Evolutionary conservation across 1,139 yeast species (phyloP).

Genomic region (Blastobotrys petasosporus): DNA sequence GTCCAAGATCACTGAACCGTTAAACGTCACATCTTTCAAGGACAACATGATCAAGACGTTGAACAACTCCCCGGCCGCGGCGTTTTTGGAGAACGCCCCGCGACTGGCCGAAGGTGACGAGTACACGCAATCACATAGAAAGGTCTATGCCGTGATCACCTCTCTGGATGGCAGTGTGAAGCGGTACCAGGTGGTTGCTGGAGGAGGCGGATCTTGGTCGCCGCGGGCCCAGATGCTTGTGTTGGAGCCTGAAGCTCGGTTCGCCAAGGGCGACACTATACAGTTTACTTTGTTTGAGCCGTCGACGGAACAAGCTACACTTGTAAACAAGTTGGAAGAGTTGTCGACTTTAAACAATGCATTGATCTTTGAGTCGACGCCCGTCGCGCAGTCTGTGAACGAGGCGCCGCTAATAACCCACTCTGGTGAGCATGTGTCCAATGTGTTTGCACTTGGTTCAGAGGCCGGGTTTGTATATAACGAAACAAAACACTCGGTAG

Average conservation of each 20-base stretch:
- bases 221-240: constrained; percentile 55
- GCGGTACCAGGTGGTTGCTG: constrained; percentile 47
- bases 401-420: constrained; percentile 14
- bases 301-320: constrained; percentile 4
- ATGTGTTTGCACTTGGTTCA: constrained; percentile 31
- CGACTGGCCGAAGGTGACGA: constrained; percentile 39
- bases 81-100: constrained; percentile 42
- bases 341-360: background rate
- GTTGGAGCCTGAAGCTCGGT: constrained; percentile 49
- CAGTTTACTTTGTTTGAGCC: constrained; percentile 40
- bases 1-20: constrained; percentile 21
- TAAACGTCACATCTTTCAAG: constrained; percentile 40
- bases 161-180: constrained; percentile 9
- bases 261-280: constrained; percentile 42
- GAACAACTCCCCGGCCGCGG: constrained; percentile 47
- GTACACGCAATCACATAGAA: constrained; percentile 9
- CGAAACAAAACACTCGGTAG: constrained; percentile 30
- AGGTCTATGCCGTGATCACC: constrained; percentile 12
- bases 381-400: constrained; percentile 19
- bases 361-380: constrained; percentile 23
- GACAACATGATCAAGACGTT: constrained; percentile 51
- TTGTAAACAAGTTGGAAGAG: background rate
- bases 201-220: constrained; percentile 64
- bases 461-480: constrained; percentile 32
- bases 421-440: constrained; percentile 14